These are phyloP conservation scores for Camellia granthamiana DNA, from an alignment of 148 eudicot genomes.

Conservation along the genomic window DNA sequence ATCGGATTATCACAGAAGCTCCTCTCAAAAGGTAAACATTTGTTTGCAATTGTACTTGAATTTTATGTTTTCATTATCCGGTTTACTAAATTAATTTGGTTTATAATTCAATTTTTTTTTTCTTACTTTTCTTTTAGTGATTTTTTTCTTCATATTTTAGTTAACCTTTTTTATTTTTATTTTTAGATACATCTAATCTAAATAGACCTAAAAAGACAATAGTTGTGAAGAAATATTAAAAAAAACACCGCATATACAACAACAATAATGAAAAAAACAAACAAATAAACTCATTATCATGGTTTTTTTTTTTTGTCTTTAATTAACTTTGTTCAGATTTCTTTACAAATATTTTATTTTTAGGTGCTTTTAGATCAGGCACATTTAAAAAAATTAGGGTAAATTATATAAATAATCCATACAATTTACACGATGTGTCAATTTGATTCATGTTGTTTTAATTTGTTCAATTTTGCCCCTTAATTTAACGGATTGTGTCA, in stretches of 20 bases:
- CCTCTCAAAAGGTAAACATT: background rate
- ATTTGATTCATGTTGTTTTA: too few relatives aligned
- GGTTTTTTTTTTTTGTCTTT: too few relatives aligned
- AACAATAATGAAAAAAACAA: too few relatives aligned
- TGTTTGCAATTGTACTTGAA: background rate
- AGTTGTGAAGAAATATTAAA: too few relatives aligned
- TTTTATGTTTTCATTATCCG: background rate
- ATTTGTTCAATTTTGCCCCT: too few relatives aligned
- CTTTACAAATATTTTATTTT: background rate
- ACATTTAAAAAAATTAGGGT: background rate
- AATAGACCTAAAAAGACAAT: too few relatives aligned
- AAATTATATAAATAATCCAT: background rate
- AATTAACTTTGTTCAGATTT: too few relatives aligned
- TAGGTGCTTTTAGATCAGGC: background rate
- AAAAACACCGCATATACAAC: background rate
- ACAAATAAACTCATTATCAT: too few relatives aligned
- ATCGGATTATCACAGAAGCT: background rate
- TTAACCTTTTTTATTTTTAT: background rate
- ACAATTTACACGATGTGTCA: too few relatives aligned
- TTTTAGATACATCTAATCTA: background rate
- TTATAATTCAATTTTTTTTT: background rate
- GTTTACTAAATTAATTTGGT: background rate
- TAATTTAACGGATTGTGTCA: too few relatives aligned
- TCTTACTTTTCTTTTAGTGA: background rate
- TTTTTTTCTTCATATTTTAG: background rate